These are phyloP conservation scores for Penicillium psychrosexuale DNA, from an alignment of 2,329 filamentous ascomycete species.

Conservation along the genomic window DNA sequence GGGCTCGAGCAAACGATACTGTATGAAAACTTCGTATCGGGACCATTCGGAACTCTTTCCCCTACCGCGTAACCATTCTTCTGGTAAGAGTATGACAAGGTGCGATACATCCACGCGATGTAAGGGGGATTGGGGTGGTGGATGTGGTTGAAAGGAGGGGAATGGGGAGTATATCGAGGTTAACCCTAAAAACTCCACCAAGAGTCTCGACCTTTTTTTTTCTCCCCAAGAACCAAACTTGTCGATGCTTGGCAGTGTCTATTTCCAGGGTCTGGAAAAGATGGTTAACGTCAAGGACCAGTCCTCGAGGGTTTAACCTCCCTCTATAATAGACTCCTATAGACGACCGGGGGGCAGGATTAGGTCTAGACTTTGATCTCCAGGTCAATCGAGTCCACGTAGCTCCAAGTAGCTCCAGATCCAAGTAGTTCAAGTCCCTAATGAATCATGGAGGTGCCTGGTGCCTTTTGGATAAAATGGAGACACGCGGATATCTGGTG, in stretches of 20 bases:
- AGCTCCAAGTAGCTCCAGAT: not conserved
- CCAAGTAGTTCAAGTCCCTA: conserved; percentile 7
- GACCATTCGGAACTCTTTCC: conserved; percentile 23
- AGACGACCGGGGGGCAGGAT: not conserved
- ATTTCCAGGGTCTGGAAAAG: conserved; percentile 9
- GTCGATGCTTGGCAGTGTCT: conserved; percentile 1
- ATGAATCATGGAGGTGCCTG: conserved; percentile 26
- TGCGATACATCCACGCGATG: conserved; percentile 23
- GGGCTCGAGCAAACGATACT: conserved; percentile 6
- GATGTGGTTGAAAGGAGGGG: not conserved
- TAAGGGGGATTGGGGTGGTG: conserved; percentile 13
- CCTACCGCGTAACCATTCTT: conserved; percentile 21
- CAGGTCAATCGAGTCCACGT: not conserved
- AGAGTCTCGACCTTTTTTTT: conserved; percentile 16
- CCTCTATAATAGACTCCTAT: not conserved
- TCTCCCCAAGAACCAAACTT: conserved; percentile 10
- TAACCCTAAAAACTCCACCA: conserved; percentile 7
- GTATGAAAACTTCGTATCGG: conserved; percentile 7
- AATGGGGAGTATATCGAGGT: not conserved
- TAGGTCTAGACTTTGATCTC: conserved; percentile 1
- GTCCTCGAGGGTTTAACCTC: not conserved
- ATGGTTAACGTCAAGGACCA: conserved; percentile 24
- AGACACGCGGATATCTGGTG: conserved; percentile 20
- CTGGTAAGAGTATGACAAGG: conserved; percentile 18
- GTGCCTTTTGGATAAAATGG: conserved; percentile 19